Base-by-base conservation (phyloP, 225 moss, liverwort and hornwort species). In the Pseudisothecium myosuroides region DNA sequence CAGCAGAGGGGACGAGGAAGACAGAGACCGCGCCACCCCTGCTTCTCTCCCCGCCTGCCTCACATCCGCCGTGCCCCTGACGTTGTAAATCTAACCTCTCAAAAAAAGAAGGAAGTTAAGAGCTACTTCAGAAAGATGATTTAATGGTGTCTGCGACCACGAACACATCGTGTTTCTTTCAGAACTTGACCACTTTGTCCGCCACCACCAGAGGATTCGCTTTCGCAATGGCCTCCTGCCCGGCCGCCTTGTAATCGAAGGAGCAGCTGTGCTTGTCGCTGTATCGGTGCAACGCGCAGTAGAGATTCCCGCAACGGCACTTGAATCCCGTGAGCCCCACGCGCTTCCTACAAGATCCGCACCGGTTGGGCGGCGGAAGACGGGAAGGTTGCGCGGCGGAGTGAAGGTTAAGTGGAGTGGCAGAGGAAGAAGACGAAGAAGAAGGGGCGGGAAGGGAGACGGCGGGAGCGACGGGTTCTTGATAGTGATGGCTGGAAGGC, bases 211-310 rank as follows among this genome's bases (percentile, higher is more conserved):
- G 88, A 34, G 95, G 95, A 85, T 95, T 95, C 36, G 95, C 95
- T 83, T 95, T 95, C 4, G 95, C 95, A 18, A 95, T 95, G 58
- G 95, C 95, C 91, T 92, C 95, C 77, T 94, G 95, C 6, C 95
- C 95, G 7, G 93, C 95, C n/a, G 95, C 85, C 91, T 94, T 95
- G 69, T 95, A 95, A 87, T 95, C 95, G 34, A 81, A 94, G 13
- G 94, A 54, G 90, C 95, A 95, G 80, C 83, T 93, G 32, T 95
- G 95, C 89, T 94, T 94, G 80, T 95, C 94, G 39, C 94, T 94
- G 71, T 94, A 94, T 68, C 95, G 94, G 83, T 95, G 95, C 86
- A 95, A 78, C 50, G 94, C 89, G 7, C 95, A 95, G 59, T 91
- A 95, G 0, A 91, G 64, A 68, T 94, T 91, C 34, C 95, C 95